Conservation (phyloP, 2,329 filamentous ascomycete genomes). For the Ophiosphaerella korrae region DNA sequence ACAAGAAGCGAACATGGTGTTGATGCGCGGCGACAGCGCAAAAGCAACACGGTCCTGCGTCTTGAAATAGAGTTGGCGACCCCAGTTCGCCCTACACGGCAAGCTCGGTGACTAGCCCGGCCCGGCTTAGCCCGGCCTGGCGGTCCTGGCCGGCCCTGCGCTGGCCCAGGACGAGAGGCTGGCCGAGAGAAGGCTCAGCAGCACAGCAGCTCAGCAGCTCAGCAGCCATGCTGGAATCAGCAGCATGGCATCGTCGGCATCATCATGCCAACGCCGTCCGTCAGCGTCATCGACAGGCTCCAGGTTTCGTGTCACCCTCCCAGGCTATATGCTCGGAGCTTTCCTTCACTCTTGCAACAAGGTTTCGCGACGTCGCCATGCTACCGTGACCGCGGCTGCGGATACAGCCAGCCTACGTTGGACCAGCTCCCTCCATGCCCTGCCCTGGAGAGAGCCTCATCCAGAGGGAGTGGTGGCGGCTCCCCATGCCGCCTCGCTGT, state of each 20-base stretch:
- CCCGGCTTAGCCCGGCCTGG: conserved; percentile 15
- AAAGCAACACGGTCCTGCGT: too few species aligned
- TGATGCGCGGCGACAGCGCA: too few species aligned
- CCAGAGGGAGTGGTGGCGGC: conserved; percentile 30
- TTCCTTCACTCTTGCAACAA: conserved; percentile 26
- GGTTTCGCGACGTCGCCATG: conserved; percentile 48
- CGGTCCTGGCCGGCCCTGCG: background rate
- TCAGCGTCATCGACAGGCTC: too few species aligned
- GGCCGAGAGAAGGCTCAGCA: too few species aligned
- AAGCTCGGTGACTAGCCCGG: conserved; percentile 24
- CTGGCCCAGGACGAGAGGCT: too few species aligned
- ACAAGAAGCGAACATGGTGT: too few species aligned
- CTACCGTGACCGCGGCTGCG: conserved; percentile 53
- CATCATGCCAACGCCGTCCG: too few species aligned
- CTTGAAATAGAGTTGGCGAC: conserved; percentile 27
- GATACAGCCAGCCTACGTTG: conserved; percentile 48
- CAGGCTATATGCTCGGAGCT: conserved; percentile 26
- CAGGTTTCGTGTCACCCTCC: conserved; percentile 27
- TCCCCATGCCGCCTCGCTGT: conserved; percentile 35
- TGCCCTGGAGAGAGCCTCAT: conserved; percentile 32
- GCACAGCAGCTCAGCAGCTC: too few species aligned
- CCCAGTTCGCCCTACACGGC: conserved; percentile 30
- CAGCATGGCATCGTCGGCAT: too few species aligned
- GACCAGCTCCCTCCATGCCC: conserved; percentile 40
- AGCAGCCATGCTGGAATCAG: too few species aligned